Conservation (phyloP, 257 asterid species). For the Solanum lignicaule region DNA sequence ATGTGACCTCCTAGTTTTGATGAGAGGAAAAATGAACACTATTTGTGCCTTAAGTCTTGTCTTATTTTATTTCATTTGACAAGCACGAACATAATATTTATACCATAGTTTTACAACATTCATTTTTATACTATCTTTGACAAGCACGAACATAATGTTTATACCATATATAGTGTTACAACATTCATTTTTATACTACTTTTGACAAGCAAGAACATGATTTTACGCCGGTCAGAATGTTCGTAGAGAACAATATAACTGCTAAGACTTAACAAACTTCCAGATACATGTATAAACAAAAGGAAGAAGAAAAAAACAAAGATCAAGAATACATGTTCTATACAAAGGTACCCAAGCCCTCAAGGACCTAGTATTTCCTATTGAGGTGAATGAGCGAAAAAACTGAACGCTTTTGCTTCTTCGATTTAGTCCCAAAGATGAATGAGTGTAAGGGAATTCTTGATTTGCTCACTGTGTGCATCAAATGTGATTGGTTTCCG, state of each 20-base stretch:
- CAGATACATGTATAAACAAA: neutral
- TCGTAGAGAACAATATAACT: neutral
- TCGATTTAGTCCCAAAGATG: constrained; percentile 59
- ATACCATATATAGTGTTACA: neutral
- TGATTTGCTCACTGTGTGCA: constrained; percentile 26
- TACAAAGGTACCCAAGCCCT: constrained; percentile 29
- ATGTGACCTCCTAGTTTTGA: neutral
- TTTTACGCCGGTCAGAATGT: neutral
- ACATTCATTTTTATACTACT: neutral
- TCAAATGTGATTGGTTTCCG: constrained; percentile 38
- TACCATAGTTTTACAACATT: neutral
- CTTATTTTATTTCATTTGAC: neutral
- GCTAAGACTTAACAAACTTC: neutral
- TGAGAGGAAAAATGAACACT: neutral
- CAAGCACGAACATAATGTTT: neutral
- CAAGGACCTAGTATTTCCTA: constrained; percentile 37
- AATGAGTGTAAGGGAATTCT: constrained; percentile 54
- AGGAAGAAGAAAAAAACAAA: neutral
- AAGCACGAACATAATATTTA: neutral
- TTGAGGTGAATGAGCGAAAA: constrained; percentile 52
- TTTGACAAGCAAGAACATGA: neutral
- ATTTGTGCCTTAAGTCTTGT: neutral
- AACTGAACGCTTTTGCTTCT: constrained; percentile 54
- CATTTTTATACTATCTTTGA: neutral
- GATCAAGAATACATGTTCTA: constrained; percentile 6